These are phyloP conservation scores for Volvox africanus DNA, from an alignment of 139 green algal genomes.

Conservation along the genomic window DNA sequence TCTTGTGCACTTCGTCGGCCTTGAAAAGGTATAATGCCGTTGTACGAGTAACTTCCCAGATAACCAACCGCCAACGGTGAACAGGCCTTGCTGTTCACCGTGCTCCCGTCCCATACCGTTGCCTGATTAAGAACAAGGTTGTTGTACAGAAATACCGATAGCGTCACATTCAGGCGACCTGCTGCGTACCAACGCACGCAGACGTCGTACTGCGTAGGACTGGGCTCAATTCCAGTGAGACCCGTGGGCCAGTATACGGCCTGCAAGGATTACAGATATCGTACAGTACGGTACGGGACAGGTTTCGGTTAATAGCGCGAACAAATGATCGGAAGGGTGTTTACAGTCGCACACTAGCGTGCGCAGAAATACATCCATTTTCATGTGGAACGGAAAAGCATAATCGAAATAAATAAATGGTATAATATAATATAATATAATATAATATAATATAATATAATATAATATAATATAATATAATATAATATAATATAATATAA, in stretches of 20 bases:
- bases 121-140: not conserved
- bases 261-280: not conserved
- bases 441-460: too few species aligned
- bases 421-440: too few species aligned
- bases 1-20: not conserved
- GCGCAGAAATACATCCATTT: too few species aligned
- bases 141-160: not conserved
- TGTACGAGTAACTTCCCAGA: not conserved
- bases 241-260: conserved; percentile 6
- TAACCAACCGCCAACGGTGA: not conserved
- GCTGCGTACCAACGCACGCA: not conserved
- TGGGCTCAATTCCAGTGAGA: not conserved
- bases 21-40: not conserved
- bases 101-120: not conserved
- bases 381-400: too few species aligned
- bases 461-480: too few species aligned
- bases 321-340: too few species aligned
- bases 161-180: not conserved
- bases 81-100: not conserved
- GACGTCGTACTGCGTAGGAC: not conserved
- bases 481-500: too few species aligned
- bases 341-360: too few species aligned
- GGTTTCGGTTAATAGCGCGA: too few species aligned
- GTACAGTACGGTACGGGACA: too few species aligned
- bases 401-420: too few species aligned